Evolutionary conservation across 2,329 filamentous ascomycete genomes (phyloP).

Genomic region (Akanthomyces dipterigenus): DNA sequence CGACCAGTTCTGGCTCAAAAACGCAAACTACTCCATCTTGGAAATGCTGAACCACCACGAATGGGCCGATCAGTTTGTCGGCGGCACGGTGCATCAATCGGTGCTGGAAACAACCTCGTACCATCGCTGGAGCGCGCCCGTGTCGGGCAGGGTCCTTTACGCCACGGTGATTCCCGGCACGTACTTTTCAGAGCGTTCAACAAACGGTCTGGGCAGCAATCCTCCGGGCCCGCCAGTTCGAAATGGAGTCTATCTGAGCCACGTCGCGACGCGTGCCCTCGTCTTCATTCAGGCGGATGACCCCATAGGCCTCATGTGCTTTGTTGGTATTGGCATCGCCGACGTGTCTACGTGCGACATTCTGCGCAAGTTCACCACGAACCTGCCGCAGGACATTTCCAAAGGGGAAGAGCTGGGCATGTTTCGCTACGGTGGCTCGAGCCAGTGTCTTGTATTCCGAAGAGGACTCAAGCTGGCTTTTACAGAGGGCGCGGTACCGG

Average conservation of each 20-base stretch:
- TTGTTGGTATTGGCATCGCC: conserved; percentile 64
- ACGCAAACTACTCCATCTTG: conserved; percentile 53
- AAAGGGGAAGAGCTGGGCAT: conserved; percentile 66
- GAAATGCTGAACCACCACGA: conserved; percentile 52
- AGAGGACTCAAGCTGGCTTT: conserved; percentile 37
- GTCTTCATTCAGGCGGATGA: conserved; percentile 63
- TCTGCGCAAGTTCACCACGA: conserved; percentile 17
- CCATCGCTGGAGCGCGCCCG: conserved; percentile 61
- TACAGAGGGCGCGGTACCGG: conserved; percentile 14
- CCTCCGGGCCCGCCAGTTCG: conserved; percentile 17
- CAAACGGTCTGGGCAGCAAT: conserved; percentile 9
- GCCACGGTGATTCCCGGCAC: conserved; percentile 50
- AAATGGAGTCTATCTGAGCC: conserved; percentile 56
- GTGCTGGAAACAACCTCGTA: conserved; percentile 58
- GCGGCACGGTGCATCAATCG: conserved; percentile 60
- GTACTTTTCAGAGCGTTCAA: conserved; percentile 50
- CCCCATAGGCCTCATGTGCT: conserved; percentile 58
- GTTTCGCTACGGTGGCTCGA: conserved; percentile 67
- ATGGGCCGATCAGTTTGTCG: conserved; percentile 43
- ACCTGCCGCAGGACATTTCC: not conserved
- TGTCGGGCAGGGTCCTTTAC: conserved; percentile 49
- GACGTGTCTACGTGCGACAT: conserved; percentile 62
- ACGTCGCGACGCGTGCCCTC: conserved; percentile 56
- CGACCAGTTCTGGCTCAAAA: conserved; percentile 62
- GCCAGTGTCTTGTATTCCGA: conserved; percentile 58